Base-by-base conservation (phyloP, 2,329 filamentous ascomycete species). In the Polychaeton citri region DNA sequence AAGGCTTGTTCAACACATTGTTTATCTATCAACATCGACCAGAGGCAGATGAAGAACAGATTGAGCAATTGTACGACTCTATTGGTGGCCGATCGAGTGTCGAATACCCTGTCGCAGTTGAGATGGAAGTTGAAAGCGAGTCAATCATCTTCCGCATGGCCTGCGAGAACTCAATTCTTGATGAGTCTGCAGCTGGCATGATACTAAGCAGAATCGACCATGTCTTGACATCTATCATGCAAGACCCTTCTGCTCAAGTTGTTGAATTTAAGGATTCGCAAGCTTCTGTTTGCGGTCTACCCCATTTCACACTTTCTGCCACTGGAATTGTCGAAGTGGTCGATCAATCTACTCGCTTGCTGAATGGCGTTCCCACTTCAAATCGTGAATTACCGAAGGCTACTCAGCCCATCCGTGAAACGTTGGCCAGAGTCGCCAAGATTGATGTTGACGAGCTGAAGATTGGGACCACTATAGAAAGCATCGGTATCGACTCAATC, bases 401-500 rank as follows among this genome's bases (percentile, higher is more conserved):
- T 5, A 32, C 30, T 17, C 5, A 12, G 12, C 30, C 30, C 3
- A 66, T 76, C 33, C 61, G 63, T 28, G 47, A 62, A 21, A 60
- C 66, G 3, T 53, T 76, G 7, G 61, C 68, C 6, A 45, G 59
- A 19, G 65, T 87, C 1, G 81, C 85, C 0, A 72, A 70, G 12
- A 58, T 80, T 0, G 63, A 76, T 0, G 57, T 65, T 13, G 51
- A 64, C 0, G 64, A 73, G 2, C 81, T 94, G 35, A 57, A 61
- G 2, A 68, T 66, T 37, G 63, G 66, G 1, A 71, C 76, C 34
- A 83, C 71, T 0, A 71, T 94, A 9, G 93, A 90, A 55, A 78
- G 90, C 43, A 68, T 95, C 2, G 87, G 87, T 0, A 72, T 95
- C 1, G 87, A 95, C 54, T 95, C 87, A 0, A 93, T 95, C 55